Conservation (phyloP, 1,139 yeast genomes). For the Candida sp. region DNA sequence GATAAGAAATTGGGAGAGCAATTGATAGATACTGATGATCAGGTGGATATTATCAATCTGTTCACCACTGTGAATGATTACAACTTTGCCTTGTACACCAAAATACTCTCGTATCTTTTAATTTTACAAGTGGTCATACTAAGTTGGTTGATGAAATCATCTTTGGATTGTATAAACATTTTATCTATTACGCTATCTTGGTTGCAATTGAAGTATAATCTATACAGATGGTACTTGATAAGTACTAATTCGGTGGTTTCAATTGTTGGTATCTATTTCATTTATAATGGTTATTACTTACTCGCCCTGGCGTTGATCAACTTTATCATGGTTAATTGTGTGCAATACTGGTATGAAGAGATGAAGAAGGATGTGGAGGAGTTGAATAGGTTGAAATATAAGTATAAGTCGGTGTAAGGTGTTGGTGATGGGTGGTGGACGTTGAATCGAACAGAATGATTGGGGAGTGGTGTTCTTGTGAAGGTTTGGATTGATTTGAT, state of each 20-base stretch:
- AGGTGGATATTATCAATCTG: neutral
- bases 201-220: constrained; percentile 2
- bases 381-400: neutral
- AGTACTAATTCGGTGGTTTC: neutral
- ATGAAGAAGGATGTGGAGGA: constrained; percentile 1
- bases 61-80: neutral
- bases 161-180: neutral
- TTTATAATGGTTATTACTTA: neutral
- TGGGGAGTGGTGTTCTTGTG: neutral
- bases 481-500: too few species aligned
- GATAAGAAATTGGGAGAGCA: constrained; percentile 1
- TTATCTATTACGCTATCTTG: neutral
- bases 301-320: neutral
- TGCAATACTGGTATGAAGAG: neutral
- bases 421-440: neutral
- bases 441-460: neutral
- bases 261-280: neutral
- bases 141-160: neutral
- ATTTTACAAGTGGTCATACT: neutral
- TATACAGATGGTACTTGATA: neutral
- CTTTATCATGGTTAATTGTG: neutral
- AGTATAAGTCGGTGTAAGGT: neutral
- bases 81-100: neutral
- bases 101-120: neutral
- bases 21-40: constrained; percentile 2